Conservation (phyloP, 352 stramenopile genomes). For the Phytophthora pisi region DNA sequence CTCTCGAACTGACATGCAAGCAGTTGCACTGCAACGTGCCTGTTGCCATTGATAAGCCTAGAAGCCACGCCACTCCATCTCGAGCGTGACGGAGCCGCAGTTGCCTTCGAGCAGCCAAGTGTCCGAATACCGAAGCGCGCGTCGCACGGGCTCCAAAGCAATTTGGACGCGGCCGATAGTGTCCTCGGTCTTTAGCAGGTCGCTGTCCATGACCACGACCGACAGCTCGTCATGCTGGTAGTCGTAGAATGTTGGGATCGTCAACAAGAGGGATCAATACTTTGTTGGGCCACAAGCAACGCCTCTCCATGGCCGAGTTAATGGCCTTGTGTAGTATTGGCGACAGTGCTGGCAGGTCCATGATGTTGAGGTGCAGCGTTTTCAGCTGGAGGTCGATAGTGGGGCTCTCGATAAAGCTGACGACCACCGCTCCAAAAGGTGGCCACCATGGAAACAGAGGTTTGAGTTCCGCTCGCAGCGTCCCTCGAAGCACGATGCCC, state of each 20-base stretch:
- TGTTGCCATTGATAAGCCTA: conserved; percentile 1
- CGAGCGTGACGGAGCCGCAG: conserved; percentile 40
- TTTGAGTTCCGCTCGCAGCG: not conserved
- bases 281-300: not conserved
- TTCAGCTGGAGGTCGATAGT: not conserved
- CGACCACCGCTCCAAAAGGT: not conserved
- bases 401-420: not conserved
- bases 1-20: conserved; percentile 13
- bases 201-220: conserved; percentile 54
- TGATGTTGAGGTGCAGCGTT: too few relatives aligned
- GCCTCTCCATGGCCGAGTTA: not conserved
- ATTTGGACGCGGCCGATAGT: conserved; percentile 49
- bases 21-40: not conserved
- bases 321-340: not conserved
- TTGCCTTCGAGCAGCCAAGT: conserved; percentile 46
- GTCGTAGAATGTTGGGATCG: conserved; percentile 11
- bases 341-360: not conserved
- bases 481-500: not conserved
- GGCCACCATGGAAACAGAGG: not conserved
- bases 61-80: conserved; percentile 55
- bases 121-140: conserved; percentile 32
- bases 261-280: not conserved
- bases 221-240: conserved; percentile 45
- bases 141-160: conserved; percentile 43
- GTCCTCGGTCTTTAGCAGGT: conserved; percentile 54